A percentile compares a stretch with the other conserved stretches of the same genome.
Conservation (phyloP, 768 basidiomycete genomes). For the Leccinum imitatum region DNA sequence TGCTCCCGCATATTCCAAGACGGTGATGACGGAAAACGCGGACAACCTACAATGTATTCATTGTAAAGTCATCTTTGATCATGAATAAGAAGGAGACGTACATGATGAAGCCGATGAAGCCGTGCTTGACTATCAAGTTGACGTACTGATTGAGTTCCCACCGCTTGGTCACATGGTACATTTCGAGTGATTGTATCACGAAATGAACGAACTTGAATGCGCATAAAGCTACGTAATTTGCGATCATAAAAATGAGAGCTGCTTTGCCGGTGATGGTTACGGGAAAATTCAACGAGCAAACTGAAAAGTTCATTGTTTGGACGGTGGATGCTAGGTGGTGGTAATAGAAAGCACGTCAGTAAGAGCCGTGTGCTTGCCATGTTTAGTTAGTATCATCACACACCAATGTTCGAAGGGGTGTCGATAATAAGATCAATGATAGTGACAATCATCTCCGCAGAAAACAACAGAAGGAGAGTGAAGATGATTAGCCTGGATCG, state of each 20-base stretch:
- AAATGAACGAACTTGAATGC: background rate
- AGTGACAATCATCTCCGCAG: background rate
- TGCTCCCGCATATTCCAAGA: background rate
- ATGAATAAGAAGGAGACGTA: background rate
- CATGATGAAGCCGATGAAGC: background rate
- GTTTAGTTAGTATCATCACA: background rate
- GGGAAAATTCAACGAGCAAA: background rate
- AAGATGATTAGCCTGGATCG: background rate
- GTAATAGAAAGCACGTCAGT: background rate
- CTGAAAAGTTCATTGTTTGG: background rate
- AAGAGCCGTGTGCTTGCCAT: background rate
- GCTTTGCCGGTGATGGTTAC: background rate
- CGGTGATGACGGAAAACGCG: fast-evolving
- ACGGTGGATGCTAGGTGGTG: background rate
- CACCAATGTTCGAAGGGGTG: background rate
- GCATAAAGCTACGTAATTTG: background rate
- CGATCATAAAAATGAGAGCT: fast-evolving
- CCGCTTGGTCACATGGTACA: background rate
- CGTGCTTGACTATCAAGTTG: background rate
- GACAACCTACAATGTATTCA: background rate
- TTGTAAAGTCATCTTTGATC: background rate
- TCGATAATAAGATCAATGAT: background rate
- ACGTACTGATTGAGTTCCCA: background rate
- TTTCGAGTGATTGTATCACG: background rate
- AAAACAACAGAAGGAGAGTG: background rate